Base-by-base conservation (phyloP, 139 green algal genomes). In the Marvania coccoides region DNA sequence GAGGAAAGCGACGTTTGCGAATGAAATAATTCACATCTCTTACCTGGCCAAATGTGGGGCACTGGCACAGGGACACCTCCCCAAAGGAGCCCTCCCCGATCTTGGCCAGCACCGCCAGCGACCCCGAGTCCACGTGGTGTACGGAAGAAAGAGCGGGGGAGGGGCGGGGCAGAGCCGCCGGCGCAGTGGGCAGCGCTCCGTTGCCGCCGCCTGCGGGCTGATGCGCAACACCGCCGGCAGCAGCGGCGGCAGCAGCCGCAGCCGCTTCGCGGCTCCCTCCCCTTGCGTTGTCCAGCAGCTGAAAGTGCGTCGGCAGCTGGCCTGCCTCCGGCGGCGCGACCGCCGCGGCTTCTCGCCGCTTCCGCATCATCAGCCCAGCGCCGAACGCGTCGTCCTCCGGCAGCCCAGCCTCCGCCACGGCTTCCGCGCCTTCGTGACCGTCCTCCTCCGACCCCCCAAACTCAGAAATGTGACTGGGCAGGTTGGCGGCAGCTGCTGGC, bases 1-100 rank as follows among this genome's bases (percentile, higher is more conserved):
- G n/a, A n/a, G n/a, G n/a, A n/a, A n/a, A n/a, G n/a, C n/a, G n/a
- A n/a, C n/a, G n/a, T n/a, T n/a, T n/a, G n/a, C n/a, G n/a, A n/a
- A n/a, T n/a, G n/a, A n/a, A n/a, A n/a, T n/a, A n/a, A n/a, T n/a
- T n/a, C 38, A 10, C 10, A 10, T 12, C 12, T 78, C n/a, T n/a
- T n/a, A n/a, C n/a, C n/a, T n/a, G n/a, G 58, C 85, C 85, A 66
- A 89, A 91, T 6, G 80, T 81, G 13, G 77, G 66, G 48, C 77
- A 79, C 23, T 80, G 67, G 5, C 80, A 82, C n/a, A 85, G 67
- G 3, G 73, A 87, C 47, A 94, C 87, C 80, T 94, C 85, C 5
- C 87, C 87, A 81, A 94, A 94, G 4, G 72, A 38, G 5, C 87
- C 87, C 73, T 92, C 85, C 12, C 85, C 87, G 57, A 94, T 90